Evolutionary conservation across 2,329 filamentous ascomycete species (phyloP), one percentile per base, ranked within the genome.

Genomic region (Fusarium sp.): DNA sequence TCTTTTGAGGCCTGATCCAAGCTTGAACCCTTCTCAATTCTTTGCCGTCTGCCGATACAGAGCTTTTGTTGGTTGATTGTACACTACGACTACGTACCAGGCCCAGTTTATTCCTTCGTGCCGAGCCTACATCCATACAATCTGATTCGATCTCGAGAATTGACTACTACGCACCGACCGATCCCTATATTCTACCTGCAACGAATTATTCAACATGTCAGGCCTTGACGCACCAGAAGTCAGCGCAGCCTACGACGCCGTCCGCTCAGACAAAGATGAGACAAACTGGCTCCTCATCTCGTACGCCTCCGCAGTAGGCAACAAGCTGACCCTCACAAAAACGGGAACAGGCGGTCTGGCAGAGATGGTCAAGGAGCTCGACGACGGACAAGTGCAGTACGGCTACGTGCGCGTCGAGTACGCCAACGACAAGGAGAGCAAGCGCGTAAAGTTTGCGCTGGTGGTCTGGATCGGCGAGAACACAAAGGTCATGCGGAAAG

Each of bases 341-440:
- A 91, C 88, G 32, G 91, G 90, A 59, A 84, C 80, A 5, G 90
- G 90, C 55, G 90, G 89, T 15, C 82, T 92, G 15, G 64, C 80
- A 12, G 90, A 91, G 81, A 83, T 92, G 67, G 82, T 84, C n/a
- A 76, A 75, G 35, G 80, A 83, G 69, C 83, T 92, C 14, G 89
- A 90, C 78, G 84, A 89, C 76, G 76, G 78, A 38, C 85, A 90
- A 80, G 90, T 90, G 60, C 88, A 90, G 79, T 92, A 91, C 82
- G 90, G 85, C 60, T 92, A 92, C 81, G 87, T 84, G 73, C 87
- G 89, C 33, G 83, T 91, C 78, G 89, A 92, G 83, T 89, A 92
- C 79, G 90, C 90, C 78, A 92, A 92, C 82, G 90, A 93, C 79
- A 88, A 88, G 71, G 91, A 93, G 83, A 89, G 85, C 81, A 90